Percentiles rank a stretch among this genome's conserved stretches.
phyloP scores from a whole-genome alignment of 176 grass and related monocot genomes.

The Miscanthus lutarioriparius region DNA sequence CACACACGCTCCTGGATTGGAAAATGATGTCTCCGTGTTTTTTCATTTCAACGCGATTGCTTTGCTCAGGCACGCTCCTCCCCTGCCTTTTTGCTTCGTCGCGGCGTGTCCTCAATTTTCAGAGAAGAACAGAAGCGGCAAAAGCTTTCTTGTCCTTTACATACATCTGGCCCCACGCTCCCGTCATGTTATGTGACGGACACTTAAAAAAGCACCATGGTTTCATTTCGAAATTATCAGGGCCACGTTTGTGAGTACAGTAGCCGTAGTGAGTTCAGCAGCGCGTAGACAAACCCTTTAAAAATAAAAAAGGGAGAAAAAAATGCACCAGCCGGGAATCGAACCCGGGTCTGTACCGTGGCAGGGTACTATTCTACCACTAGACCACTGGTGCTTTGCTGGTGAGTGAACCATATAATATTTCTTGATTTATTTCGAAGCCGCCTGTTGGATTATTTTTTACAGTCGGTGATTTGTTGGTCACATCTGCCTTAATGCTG shows the following conservation, averaged over 20 bases:
- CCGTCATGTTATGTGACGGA: background rate
- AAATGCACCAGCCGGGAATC: constrained; percentile 49
- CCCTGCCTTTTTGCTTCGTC: background rate
- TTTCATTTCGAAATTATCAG: background rate
- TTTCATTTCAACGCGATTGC: background rate
- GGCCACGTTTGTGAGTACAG: background rate
- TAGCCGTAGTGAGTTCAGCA: background rate
- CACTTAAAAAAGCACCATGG: background rate
- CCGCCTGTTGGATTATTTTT: no score
- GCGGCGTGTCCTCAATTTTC: background rate
- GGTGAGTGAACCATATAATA: background rate
- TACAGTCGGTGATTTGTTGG: background rate
- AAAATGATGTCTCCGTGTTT: background rate
- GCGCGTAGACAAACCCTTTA: background rate
- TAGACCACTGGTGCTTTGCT: constrained; percentile 64
- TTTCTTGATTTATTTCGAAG: background rate
- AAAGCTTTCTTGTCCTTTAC: background rate
- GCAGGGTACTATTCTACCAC: constrained; percentile 89
- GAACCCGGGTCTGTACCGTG: constrained; percentile 79
- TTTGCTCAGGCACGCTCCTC: background rate
- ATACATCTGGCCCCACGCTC: background rate
- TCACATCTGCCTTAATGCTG: background rate
- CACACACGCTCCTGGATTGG: background rate
- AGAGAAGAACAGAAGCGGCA: background rate
- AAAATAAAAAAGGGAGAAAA: background rate